Percentiles rank a stretch among this genome's conserved stretches.
Evolutionary conservation across 129 eudicot genomes (phyloP).

Genomic region (Flaveria robusta): DNA sequence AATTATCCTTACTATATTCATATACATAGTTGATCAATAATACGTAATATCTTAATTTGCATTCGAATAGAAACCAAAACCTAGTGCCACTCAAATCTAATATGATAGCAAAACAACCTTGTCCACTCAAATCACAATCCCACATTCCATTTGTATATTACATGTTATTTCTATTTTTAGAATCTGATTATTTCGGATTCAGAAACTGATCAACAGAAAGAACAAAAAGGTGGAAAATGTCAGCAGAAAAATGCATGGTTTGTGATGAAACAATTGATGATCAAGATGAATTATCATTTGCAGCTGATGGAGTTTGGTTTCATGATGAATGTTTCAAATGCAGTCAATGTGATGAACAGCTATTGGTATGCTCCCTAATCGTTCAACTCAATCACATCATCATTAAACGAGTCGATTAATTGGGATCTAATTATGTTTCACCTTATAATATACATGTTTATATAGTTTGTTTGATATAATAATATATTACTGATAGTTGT

Average conservation of each 20-base stretch:
- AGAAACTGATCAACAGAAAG: neutral
- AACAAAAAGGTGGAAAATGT: slow-evolving; percentile 30
- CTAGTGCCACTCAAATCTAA: neutral
- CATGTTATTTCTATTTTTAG: slow-evolving; percentile 28
- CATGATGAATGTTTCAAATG: slow-evolving; percentile 33
- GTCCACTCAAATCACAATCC: slow-evolving; percentile 2
- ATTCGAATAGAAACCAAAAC: no score
- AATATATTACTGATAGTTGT: neutral
- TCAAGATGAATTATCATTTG: slow-evolving; percentile 12
- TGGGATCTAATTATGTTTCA: neutral
- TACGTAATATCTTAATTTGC: no score
- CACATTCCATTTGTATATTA: neutral
- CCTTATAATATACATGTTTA: neutral
- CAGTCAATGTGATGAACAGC: slow-evolving; percentile 29
- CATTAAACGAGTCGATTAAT: neutral
- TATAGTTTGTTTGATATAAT: neutral
- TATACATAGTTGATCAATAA: no score
- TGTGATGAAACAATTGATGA: slow-evolving; percentile 21
- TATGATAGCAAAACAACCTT: neutral
- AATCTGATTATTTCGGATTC: slow-evolving; percentile 14
- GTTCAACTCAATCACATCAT: neutral
- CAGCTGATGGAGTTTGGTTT: slow-evolving; percentile 19
- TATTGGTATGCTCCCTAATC: slow-evolving; percentile 18
- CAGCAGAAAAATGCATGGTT: slow-evolving; percentile 32
- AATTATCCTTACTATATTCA: no score